phyloP scores from a whole-genome alignment of 2,329 filamentous ascomycete species.

The Cercospora brassicicola region DNA sequence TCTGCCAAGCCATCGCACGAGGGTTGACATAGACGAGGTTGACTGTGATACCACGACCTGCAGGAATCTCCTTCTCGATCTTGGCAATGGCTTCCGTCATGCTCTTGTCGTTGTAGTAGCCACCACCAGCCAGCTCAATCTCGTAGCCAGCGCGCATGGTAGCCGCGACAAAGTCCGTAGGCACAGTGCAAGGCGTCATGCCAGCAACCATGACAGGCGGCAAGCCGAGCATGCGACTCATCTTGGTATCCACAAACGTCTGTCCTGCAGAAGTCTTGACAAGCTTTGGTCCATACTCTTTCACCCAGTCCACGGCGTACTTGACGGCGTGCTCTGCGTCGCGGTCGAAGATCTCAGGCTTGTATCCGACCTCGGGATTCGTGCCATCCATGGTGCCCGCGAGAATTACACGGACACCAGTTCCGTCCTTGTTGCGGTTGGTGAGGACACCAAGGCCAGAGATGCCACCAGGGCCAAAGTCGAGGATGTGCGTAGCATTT shows the following conservation, averaged over 20 bases:
- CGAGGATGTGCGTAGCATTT: conserved; percentile 86
- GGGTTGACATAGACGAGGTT: conserved; percentile 93
- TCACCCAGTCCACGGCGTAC: conserved; percentile 96
- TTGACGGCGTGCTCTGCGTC: conserved; percentile 93
- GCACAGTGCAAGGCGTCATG: conserved; percentile 88
- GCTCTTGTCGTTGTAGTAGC: conserved; percentile 78
- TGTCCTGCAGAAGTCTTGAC: conserved; percentile 85
- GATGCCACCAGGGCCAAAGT: conserved; percentile 95
- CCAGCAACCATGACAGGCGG: conserved; percentile 88
- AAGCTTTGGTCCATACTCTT: conserved; percentile 89
- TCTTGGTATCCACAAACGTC: conserved; percentile 94
- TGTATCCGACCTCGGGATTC: conserved; percentile 90
- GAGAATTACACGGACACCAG: conserved; percentile 92
- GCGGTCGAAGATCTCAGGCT: conserved; percentile 94
- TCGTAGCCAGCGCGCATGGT: conserved; percentile 96
- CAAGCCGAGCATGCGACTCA: conserved; percentile 81
- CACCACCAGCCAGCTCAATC: conserved; percentile 84
- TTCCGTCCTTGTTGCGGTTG: conserved; percentile 98
- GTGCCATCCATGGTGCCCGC: conserved; percentile 91
- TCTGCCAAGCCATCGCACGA: conserved; percentile 88
- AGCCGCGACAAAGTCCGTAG: conserved; percentile 87
- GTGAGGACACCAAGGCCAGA: conserved; percentile 94
- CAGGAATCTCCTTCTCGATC: conserved; percentile 79
- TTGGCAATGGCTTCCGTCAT: conserved; percentile 82
- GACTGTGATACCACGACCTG: conserved; percentile 82